Evolutionary conservation across 108 stramenopile genomes (phyloP).

Genomic region (Nitzschia sp.): DNA sequence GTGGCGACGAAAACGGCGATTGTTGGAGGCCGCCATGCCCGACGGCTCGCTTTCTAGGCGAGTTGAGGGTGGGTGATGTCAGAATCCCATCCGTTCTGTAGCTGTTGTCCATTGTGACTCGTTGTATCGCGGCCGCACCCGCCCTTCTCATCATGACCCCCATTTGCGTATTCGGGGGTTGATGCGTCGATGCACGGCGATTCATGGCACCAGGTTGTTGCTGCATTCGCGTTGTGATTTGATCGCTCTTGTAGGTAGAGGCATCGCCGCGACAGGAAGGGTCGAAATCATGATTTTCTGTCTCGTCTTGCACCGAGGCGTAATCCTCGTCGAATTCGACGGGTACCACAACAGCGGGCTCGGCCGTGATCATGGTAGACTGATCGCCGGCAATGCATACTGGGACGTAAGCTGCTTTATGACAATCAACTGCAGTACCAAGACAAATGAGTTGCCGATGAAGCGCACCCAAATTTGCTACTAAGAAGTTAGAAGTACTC

Average conservation of each 20-base stretch:
- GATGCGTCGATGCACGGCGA: constrained; percentile 19
- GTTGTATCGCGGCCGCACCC: not conserved
- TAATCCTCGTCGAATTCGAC: constrained; percentile 20
- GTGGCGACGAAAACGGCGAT: not conserved
- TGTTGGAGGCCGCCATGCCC: not conserved
- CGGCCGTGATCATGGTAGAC: constrained; percentile 57
- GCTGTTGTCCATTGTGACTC: no score
- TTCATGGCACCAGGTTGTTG: constrained; percentile 29
- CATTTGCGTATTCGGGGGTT: not conserved
- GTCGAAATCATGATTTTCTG: not conserved
- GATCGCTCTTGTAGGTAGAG: not conserved
- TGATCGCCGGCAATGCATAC: constrained; percentile 74
- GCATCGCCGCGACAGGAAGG: constrained; percentile 4
- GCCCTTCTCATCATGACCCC: constrained; percentile 16
- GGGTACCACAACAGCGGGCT: constrained; percentile 74
- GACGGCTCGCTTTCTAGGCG: no score
- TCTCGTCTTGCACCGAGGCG: not conserved
- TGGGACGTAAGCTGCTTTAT: constrained; percentile 89
- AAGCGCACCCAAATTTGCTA: no score
- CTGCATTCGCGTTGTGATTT: constrained; percentile 10
- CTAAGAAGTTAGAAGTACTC: no score
- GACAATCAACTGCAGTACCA: constrained; percentile 90
- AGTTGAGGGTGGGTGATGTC: no score
- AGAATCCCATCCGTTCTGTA: no score
- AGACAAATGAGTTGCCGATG: no score